Evolutionary conservation across 768 basidiomycete species (phyloP).

Genomic region (Pisolithus marmoratus): DNA sequence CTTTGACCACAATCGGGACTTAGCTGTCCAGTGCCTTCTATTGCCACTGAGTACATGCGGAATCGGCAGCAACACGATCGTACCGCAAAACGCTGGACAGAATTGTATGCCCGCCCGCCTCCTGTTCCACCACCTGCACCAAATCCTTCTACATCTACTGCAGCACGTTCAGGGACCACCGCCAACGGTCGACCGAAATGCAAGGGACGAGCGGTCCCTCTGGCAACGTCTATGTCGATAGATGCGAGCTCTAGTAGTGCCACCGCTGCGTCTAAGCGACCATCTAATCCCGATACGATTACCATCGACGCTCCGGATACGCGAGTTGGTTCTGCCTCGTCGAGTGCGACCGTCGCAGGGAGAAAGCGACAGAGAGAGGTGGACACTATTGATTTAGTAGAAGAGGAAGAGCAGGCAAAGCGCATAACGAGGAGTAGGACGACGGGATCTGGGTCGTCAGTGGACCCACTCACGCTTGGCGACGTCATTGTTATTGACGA

Average conservation of each 20-base stretch:
- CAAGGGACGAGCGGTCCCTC: constrained; percentile 25
- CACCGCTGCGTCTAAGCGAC: constrained; percentile 8
- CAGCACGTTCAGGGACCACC: not conserved
- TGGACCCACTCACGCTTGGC: constrained; percentile 15
- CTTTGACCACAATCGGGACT: not conserved
- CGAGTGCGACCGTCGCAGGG: constrained; percentile 9
- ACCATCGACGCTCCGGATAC: constrained; percentile 29
- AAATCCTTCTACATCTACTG: constrained; percentile 8
- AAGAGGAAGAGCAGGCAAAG: constrained; percentile 21
- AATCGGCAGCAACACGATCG: constrained; percentile 68
- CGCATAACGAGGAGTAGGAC: constrained; percentile 13
- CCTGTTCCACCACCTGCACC: constrained; percentile 24
- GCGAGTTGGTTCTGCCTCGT: constrained; percentile 11
- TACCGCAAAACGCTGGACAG: constrained; percentile 76
- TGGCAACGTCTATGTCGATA: constrained; percentile 4
- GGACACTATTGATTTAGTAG: constrained; percentile 25
- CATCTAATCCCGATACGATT: constrained; percentile 16
- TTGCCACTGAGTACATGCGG: constrained; percentile 63
- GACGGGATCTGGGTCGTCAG: constrained; percentile 4
- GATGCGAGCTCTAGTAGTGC: constrained; percentile 10
- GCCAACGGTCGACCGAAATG: constrained; percentile 27
- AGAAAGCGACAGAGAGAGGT: constrained; percentile 35
- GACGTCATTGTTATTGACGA: constrained; percentile 46
- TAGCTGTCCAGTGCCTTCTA: constrained; percentile 49
- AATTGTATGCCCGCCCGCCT: constrained; percentile 56